Evolutionary conservation across 108 stramenopile species (phyloP), one percentile per base, ranked within the genome.

Genomic region (Pseudonitzschia delicatissima): DNA sequence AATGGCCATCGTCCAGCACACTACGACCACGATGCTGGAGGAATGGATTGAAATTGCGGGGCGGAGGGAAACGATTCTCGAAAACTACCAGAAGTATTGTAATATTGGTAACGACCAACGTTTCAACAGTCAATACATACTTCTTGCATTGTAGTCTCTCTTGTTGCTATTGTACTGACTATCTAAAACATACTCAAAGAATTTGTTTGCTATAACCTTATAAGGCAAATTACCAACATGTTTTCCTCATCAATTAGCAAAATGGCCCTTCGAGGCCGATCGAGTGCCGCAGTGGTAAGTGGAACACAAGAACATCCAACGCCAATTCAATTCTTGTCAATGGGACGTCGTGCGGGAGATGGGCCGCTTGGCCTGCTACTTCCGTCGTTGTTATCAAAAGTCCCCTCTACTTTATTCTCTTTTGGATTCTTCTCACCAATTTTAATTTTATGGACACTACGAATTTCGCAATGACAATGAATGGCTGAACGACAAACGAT

Each of bases 211-310:
- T 23, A 21, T 48, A 21, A 4, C 3, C 4, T 45, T 45, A 45
- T 21, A 48, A 23, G 4, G 23, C 20, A 21, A 8, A 21, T 8
- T 2, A 48, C 47, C 47, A 48, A 55, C 3, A 55, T 55, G 53
- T 55, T 55, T 33, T 55, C 53, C 31, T 55, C 53, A 33, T 55
- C 53, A 32, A 27, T 55, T 13, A 55, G 53, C 17, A 23, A 29
- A 33, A 34, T 55, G 53, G 53, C 53, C 53, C 21, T 55, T 32
- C 31, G 53, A 33, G 53, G 53, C 31, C 53, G 33, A 55, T 27
- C 53, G 3, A 55, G 32, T 33, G 32, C 29, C 29, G 32, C 33
- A 31, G 17, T 55, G n/a, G 53, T 55, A 55, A 55, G 53, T 55
- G n/a, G 11, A 55, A 27, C n/a, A 49, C 11, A 49, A 39, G 37